Evolutionary conservation across 1,284 basidiomycete species (phyloP), one percentile per base, ranked within the genome.

Genomic region (Prillingera fragicola): DNA sequence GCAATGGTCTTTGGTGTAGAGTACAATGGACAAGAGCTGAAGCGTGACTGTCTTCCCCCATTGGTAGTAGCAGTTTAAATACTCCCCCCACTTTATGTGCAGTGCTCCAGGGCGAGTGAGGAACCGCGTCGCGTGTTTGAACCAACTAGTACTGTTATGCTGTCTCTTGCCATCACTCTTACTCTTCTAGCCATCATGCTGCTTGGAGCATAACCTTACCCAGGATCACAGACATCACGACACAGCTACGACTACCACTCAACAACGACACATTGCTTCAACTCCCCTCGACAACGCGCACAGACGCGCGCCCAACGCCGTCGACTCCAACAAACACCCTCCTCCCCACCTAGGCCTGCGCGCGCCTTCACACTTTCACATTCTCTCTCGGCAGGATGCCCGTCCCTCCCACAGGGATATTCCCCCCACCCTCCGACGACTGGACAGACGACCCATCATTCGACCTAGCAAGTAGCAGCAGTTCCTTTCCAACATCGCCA

Each of bases 391-490:
- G 18, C 39, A 22, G n/a, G 24, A 47, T 47, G 41, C 55, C 55
- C 22, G 36, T 59, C 15, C 61, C 59, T 4, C 60, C 59, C 3
- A 55, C 60, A 2, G 52, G 52, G 3, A 52, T 52, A 9, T 42
- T 48, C 8, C 48, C 50, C 25, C 43, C 57, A 17, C 56, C 59
- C 2, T 53, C 59, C 5, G 65, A 68, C 31, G 62, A 68, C 50
- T 68, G 65, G 65, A 51, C 57, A 9, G 60, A 68, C 22, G 63
- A 67, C 36, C 57, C 58, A 5, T 64, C 63, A 10, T 68, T 68
- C 41, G 61, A 66, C 37, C 38, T 67, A 13, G 38, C 45, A 13
- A 33, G n/a, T n/a, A n/a, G 19, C 43, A 54, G 23, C 47, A 36
- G 26, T 45, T 52, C 41, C 33, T 50, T 33, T 29, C 54, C 56